Conservation (phyloP, 192 early-diverging fungal species). For the Backusella mclennaniae region DNA sequence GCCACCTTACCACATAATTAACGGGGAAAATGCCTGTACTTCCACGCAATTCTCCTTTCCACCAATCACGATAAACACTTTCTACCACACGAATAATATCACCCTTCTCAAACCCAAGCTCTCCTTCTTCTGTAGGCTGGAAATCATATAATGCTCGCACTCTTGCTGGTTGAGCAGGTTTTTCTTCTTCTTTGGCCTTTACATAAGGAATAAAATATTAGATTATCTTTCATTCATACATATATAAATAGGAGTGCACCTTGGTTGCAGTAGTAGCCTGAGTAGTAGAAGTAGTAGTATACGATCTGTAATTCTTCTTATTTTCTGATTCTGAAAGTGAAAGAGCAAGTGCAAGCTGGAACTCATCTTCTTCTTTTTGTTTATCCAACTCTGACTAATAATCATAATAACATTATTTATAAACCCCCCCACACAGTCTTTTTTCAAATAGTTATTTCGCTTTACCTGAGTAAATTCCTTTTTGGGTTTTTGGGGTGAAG, state of each 20-base stretch:
- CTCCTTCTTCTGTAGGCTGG: conserved; percentile 82
- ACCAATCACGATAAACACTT: conserved; percentile 97
- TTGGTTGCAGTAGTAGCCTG: background rate
- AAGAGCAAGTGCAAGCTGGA: conserved; percentile 91
- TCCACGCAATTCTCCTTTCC: conserved; percentile 88
- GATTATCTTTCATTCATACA: background rate
- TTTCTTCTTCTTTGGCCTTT: conserved; percentile 22
- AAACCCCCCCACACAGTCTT: background rate
- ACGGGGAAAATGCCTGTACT: conserved; percentile 94
- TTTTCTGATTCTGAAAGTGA: conserved; percentile 73
- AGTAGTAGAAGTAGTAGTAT: conserved; percentile 62
- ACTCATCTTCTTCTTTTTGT: conserved; percentile 93
- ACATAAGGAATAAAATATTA: background rate
- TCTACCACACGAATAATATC: conserved; percentile 91
- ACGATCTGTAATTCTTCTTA: conserved; percentile 13
- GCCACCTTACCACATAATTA: conserved; percentile 81
- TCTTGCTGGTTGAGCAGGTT: conserved; percentile 60
- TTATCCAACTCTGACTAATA: conserved; percentile 65
- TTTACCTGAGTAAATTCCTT: conserved; percentile 62
- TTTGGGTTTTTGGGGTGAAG: conserved; percentile 78
- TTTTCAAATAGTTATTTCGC: background rate
- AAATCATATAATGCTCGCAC: conserved; percentile 97
- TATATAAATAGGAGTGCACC: background rate
- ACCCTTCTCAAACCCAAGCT: conserved; percentile 85
- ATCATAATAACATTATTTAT: background rate